Base-by-base conservation (phyloP, 305 asterid species). In the Euphrasia arctica region DNA sequence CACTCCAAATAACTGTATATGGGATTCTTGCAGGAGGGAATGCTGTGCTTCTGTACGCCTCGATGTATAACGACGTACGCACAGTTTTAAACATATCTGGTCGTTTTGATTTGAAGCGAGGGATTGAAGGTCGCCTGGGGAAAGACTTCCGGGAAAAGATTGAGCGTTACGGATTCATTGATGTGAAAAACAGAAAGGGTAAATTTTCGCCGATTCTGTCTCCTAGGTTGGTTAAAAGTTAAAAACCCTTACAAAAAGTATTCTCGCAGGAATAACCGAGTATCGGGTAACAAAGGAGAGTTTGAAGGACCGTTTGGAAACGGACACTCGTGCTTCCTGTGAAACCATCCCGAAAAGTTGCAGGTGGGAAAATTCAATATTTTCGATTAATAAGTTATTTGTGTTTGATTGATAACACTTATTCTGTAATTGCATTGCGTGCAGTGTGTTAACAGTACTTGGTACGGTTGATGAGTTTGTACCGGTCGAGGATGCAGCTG, bases 61-160 rank as follows among this genome's bases (percentile, higher is more conserved):
- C 96, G 47, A 83, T 64, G 75, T 82, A 81, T 72, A 62, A 73
- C 2, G 83, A 85, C 61, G 65, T 84, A 45, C 74, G 63, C 25
- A 74, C 76, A 7, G 58, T 92, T 47, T 80, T 90, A 58, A 92
- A 87, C 63, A 85, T 92, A 57, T 78, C 97, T 66, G 98, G 96
- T 8, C 96, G 94, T 49, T 90, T 84, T 71, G 52, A 87, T 84
- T 79, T 92, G 65, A 73, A 54, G 62, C 75, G 85, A 80, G 98
- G 95, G 68, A 89, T 92, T 13, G 94, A 86, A 72, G 96, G 91
- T 60, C 97, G 97, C 6, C 66, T 92, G 84, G 98, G 98, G 32
- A 74, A 79, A 75, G 81, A 84, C 80, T 92, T 74, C 70, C 77
- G 5, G 58, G 83, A 78, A 58, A 79, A 73, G 71, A 78, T 90